Base-by-base conservation (phyloP, 2,329 filamentous ascomycete genomes). In the Cladophialophora chaetospira region DNA sequence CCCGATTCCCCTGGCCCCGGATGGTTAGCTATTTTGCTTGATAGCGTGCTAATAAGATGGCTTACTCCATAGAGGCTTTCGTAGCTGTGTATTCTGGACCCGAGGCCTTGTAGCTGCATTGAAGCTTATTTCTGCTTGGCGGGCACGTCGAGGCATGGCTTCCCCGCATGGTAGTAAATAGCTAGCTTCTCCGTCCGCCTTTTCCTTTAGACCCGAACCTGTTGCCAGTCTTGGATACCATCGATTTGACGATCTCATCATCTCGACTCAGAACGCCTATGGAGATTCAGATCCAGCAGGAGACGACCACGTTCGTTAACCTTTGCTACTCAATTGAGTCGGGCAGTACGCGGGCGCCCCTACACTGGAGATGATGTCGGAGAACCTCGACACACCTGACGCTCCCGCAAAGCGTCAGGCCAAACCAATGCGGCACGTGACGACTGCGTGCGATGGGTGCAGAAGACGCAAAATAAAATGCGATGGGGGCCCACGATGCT, bases 401-500 rank as follows among this genome's bases (percentile, higher is more conserved):
- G 35, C 38, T 28, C 45, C 28, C 10, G 38, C 46, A 10, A 56
- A 51, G 31, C 25, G 53, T 19, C 53, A 53, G 46, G 53, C 46
- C 4, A 60, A 60, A 36, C n/a, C n/a, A n/a, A n/a, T n/a, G n/a
- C n/a, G n/a, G n/a, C 57, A 60, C 33, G 57, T 56, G 19, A 60
- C 52, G 15, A 60, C 57, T 19, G 62, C 65, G 4, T 67, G 65
- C 36, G 40, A 61, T n/a, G 57, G 54, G 17, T 67, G 65, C 50
- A 50, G 65, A n/a, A 52, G 58, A 6, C 55, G 63, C 23, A 67
- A 67, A 43, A 63, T 65, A 38, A 66, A 65, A 48, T 67, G 65
- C 33, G 65, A 67, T 48, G 64, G 64, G 38, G 58, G 50, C 17
- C 64, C 65, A n/a, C 55, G 55, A 17, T 67, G 64, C 44, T 60